phyloP scores from a whole-genome alignment of 2,329 filamentous ascomycete genomes.

The Akanthomyces muscarius region DNA sequence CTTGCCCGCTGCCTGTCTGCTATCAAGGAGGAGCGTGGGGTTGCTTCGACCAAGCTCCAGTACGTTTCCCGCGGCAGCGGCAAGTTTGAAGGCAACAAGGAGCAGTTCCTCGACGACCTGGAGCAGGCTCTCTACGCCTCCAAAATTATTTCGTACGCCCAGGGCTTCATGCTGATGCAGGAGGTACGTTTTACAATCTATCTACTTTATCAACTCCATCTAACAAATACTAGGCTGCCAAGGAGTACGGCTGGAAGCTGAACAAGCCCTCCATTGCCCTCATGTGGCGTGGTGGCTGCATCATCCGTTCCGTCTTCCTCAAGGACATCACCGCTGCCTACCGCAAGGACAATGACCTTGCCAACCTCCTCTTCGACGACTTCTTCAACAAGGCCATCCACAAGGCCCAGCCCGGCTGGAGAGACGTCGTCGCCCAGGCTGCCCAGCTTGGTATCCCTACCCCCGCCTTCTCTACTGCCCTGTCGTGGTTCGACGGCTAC shows the following conservation, averaged over 20 bases:
- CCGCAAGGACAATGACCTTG: constrained; percentile 87
- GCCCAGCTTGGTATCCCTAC: constrained; percentile 94
- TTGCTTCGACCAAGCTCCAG: constrained; percentile 73
- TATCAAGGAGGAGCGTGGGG: constrained; percentile 87
- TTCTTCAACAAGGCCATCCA: constrained; percentile 99
- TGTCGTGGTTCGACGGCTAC: constrained; percentile 99
- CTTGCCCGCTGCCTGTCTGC: constrained; percentile 91
- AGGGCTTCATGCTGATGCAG: constrained; percentile 99
- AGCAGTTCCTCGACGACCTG: constrained; percentile 91
- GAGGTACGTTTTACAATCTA: constrained; percentile 58
- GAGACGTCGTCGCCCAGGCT: constrained; percentile 85
- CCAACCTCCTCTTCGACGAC: constrained; percentile 97
- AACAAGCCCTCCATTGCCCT: constrained; percentile 99
- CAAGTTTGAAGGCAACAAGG: constrained; percentile 81
- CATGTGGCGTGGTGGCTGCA: constrained; percentile 99
- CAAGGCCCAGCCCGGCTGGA: constrained; percentile 89
- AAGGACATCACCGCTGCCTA: constrained; percentile 99
- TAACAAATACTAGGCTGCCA: constrained; percentile 64
- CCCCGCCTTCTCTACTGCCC: constrained; percentile 91
- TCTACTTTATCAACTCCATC: not conserved
- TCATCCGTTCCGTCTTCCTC: constrained; percentile 99
- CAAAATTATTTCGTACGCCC: constrained; percentile 99
- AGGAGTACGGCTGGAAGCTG: constrained; percentile 96
- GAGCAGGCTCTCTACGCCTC: constrained; percentile 99
- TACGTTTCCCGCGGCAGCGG: constrained; percentile 68